A percentile compares a stretch with the other conserved stretches of the same genome.
phyloP scores from a whole-genome alignment of 2,329 filamentous ascomycete species.

The Tolypocladium nubicola region DNA sequence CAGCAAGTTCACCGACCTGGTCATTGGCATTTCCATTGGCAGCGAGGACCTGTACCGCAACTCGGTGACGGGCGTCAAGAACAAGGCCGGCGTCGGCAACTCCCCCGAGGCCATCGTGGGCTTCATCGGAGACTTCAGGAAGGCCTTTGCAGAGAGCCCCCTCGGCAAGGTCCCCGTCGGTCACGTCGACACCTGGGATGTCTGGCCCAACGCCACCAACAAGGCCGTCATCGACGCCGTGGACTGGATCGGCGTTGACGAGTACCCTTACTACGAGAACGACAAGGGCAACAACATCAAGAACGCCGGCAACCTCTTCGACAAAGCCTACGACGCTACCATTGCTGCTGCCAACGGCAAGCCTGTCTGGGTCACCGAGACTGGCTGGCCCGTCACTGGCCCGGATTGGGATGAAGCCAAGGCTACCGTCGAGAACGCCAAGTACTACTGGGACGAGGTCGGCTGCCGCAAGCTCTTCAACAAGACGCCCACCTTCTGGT shows the following conservation, averaged over 20 bases:
- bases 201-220: slow-evolving; percentile 50
- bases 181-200: slow-evolving; percentile 61
- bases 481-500: slow-evolving; percentile 49
- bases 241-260: slow-evolving; percentile 56
- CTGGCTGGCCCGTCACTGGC: slow-evolving; percentile 52
- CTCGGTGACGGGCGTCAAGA: slow-evolving; percentile 49
- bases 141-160: slow-evolving; percentile 36
- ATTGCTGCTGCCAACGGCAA: slow-evolving; percentile 36
- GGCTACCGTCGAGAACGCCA: slow-evolving; percentile 45
- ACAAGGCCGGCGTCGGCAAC: slow-evolving; percentile 50
- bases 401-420: slow-evolving; percentile 42
- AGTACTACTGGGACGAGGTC: slow-evolving; percentile 52
- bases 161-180: slow-evolving; percentile 43
- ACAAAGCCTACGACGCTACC: slow-evolving; percentile 33
- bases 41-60: slow-evolving; percentile 58
- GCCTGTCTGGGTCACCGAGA: slow-evolving; percentile 53
- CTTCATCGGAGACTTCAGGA: slow-evolving; percentile 57
- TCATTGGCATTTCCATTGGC: slow-evolving; percentile 55
- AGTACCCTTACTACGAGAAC: slow-evolving; percentile 57
- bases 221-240: slow-evolving; percentile 48
- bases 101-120: slow-evolving; percentile 46
- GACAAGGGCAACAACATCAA: slow-evolving; percentile 44
- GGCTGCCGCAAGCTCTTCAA: slow-evolving; percentile 49
- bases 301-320: slow-evolving; percentile 44
- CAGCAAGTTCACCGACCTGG: slow-evolving; percentile 39